phyloP scores from a whole-genome alignment of 169 alveolate species.

The Cryptosporidium ubiquitum region DNA sequence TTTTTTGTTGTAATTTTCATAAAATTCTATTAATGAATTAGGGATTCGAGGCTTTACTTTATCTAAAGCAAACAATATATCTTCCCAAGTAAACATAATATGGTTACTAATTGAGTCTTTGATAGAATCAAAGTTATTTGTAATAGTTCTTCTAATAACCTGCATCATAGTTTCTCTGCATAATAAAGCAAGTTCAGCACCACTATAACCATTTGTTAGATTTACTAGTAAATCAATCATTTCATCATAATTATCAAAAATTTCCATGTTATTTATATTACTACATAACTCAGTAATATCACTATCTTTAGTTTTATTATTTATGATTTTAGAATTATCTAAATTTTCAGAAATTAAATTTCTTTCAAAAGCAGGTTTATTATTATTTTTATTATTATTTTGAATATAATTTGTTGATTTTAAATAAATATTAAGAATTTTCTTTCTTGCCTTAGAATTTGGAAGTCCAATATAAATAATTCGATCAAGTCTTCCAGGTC shows the following conservation, averaged over 20 bases:
- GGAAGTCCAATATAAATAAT: constrained; percentile 98
- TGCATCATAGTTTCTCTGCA: constrained; percentile 92
- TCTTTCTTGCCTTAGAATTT: constrained; percentile 90
- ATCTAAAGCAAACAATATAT: constrained; percentile 73
- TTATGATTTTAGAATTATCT: not conserved
- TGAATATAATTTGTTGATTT: constrained; percentile 1
- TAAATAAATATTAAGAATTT: constrained; percentile 84
- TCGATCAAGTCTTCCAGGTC: constrained; percentile 99
- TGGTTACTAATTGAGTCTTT: constrained; percentile 13
- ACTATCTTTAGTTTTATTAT: constrained; percentile 36
- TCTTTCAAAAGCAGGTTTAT: constrained; percentile 24
- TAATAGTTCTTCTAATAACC: constrained; percentile 72
- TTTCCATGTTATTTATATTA: constrained; percentile 87
- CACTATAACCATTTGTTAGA: constrained; percentile 95
- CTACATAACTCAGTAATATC: constrained; percentile 86
- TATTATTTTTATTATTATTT: not conserved
- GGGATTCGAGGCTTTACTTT: constrained; percentile 80
- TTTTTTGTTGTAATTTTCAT: constrained; percentile 74
- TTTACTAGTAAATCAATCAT: constrained; percentile 90
- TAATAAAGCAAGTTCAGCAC: constrained; percentile 91
- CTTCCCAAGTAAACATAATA: constrained; percentile 70
- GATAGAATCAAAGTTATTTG: constrained; percentile 10
- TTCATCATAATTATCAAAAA: constrained; percentile 83
- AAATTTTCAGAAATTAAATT: not conserved
- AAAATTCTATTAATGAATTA: constrained; percentile 75